Percentiles rank a stretch among this genome's conserved stretches.
Evolutionary conservation across 805 yeast species (phyloP).

Genomic region (Ogataea populi-albae): DNA sequence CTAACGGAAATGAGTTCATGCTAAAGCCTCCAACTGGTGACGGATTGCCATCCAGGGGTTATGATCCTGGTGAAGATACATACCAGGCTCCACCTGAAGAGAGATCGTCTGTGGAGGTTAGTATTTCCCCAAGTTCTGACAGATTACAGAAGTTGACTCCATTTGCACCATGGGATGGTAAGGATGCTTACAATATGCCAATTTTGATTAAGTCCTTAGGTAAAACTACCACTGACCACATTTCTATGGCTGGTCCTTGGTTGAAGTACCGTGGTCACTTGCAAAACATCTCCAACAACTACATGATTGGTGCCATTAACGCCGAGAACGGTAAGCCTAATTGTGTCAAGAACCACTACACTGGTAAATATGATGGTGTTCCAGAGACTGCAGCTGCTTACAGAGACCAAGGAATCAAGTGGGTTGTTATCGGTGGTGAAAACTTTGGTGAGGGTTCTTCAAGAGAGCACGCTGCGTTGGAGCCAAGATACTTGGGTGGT

Average conservation of each 20-base stretch:
- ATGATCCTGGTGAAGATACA: constrained; percentile 63
- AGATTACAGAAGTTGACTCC: constrained; percentile 94
- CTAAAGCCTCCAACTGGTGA: constrained; percentile 79
- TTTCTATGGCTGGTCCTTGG: constrained; percentile 99
- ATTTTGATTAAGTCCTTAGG: constrained; percentile 94
- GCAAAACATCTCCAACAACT: constrained; percentile 97
- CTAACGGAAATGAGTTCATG: constrained; percentile 69
- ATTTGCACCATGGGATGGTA: constrained; percentile 94
- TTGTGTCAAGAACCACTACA: constrained; percentile 83
- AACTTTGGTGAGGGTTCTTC: constrained; percentile 99
- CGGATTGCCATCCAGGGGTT: constrained; percentile 80
- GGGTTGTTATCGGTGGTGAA: constrained; percentile 99
- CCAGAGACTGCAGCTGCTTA: constrained; percentile 95
- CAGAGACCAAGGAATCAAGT: constrained; percentile 87
- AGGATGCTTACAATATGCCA: constrained; percentile 86
- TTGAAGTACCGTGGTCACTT: constrained; percentile 99
- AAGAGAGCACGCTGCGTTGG: constrained; percentile 99
- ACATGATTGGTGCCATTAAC: constrained; percentile 99
- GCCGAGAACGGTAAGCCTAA: constrained; percentile 95
- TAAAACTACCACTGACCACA: constrained; percentile 99
- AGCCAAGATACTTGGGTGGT: constrained; percentile 99
- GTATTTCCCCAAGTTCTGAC: constrained; percentile 85
- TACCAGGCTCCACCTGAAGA: constrained; percentile 96
- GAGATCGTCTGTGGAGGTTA: constrained; percentile 70
- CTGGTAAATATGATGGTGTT: constrained; percentile 90